Evolutionary conservation across 2,329 filamentous ascomycete genomes (phyloP).

Genomic region (Scedosporium aurantiacum): DNA sequence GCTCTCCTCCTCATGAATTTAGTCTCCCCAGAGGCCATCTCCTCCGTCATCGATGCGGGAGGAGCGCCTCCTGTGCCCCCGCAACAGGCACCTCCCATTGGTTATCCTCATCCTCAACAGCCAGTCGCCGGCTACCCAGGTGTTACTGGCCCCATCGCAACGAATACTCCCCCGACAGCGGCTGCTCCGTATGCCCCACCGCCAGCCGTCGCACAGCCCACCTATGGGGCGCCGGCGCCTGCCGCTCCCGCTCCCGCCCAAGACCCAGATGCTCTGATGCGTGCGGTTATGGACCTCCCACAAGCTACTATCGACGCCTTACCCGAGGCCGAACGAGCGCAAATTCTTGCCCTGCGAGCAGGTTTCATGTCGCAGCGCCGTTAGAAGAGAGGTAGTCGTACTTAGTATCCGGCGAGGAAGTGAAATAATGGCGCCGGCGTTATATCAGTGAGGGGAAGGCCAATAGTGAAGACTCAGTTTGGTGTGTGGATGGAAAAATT

Average conservation of each 20-base stretch:
- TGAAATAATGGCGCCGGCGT: neutral
- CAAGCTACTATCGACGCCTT: conserved; percentile 71
- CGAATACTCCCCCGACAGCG: conserved; percentile 37
- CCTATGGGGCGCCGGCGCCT: conserved; percentile 25
- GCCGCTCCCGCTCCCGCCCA: conserved; percentile 28
- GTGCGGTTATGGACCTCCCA: conserved; percentile 70
- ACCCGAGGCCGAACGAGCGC: conserved; percentile 61
- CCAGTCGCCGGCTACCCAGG: conserved; percentile 22
- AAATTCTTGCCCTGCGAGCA: conserved; percentile 68
- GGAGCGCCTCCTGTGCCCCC: conserved; percentile 31
- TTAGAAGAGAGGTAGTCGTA: neutral
- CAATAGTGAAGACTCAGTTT: neutral
- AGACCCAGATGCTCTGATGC: conserved; percentile 63
- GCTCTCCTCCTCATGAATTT: conserved; percentile 85
- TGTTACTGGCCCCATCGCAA: conserved; percentile 20
- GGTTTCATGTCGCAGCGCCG: conserved; percentile 36
- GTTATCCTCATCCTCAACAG: conserved; percentile 18
- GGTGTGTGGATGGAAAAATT: neutral
- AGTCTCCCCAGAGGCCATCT: conserved; percentile 73
- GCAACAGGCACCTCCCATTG: conserved; percentile 18
- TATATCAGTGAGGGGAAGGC: neutral
- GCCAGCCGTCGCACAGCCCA: conserved; percentile 19
- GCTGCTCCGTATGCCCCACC: conserved; percentile 35
- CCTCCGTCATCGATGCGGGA: conserved; percentile 61
- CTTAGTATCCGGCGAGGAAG: neutral